Base-by-base conservation (phyloP, 352 stramenopile genomes). In the Peronospora destructor region DNA sequence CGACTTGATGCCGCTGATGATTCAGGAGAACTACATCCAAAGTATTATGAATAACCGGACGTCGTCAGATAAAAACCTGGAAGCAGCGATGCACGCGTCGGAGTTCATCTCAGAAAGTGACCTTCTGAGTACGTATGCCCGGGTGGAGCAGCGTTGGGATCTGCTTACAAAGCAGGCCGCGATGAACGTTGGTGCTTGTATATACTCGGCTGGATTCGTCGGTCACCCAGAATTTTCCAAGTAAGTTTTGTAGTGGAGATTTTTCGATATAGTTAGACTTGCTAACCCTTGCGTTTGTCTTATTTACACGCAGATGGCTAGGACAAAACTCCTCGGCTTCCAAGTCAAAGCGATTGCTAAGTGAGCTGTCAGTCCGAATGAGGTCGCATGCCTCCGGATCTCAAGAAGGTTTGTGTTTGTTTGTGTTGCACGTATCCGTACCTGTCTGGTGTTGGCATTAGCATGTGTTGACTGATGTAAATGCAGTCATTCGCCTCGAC, bases 361-460 rank as follows among this genome's bases (percentile, higher is more conserved):
- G 83, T 54, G 96, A 99, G 64, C 61, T 99, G 11, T 88, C 82
- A n/a, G 90, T 97, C 35, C 95, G 98, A 57, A 97, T 99, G 85
- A 72, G 80, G 48, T 67, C 76, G 0, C 78, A 92, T 53, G 81
- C 81, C 0, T 92, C 84, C 5, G 84, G 84, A n/a, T 91, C 84
- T 9, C 72, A 79, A 46, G 78, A 91, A 80, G 80, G 80, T 87
- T 55, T 17, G 44, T 61, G 35, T 5, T 36, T 17, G 77, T 87
- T 53, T 21, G 34, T 59, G 42, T 7, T 35, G 14, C 23, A 11
- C 1, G 64, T 33, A 6, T 16, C 28, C 26, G 45, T 38, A 29
- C 29, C 3, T 23, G 6, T 25, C 38, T 52, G 19, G 2, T 19
- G 32, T 54, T 28, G 33, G 36, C 25, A n/a, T 16, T 50, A 44